These are phyloP conservation scores for Arthrinium puccinioides DNA, from an alignment of 2,329 filamentous ascomycete species.

Conservation along the genomic window DNA sequence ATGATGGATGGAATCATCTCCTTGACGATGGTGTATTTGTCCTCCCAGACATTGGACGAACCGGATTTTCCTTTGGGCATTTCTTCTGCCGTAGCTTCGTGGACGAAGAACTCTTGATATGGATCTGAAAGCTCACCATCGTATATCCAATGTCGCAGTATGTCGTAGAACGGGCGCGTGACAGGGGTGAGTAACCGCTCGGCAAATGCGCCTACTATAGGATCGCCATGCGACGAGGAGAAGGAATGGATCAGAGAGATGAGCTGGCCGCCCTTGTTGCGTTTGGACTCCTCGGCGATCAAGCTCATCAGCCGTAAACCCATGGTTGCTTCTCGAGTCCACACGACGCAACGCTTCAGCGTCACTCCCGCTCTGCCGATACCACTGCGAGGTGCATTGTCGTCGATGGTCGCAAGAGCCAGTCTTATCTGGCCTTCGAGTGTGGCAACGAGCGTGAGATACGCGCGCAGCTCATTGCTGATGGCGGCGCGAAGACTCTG, in stretches of 20 bases:
- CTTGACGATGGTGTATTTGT: slow-evolving; percentile 84
- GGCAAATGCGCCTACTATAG: slow-evolving; percentile 87
- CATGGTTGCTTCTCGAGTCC: slow-evolving; percentile 96
- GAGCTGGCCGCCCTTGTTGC: slow-evolving; percentile 77
- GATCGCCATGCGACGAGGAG: slow-evolving; percentile 88
- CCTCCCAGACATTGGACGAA: slow-evolving; percentile 92
- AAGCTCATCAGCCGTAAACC: slow-evolving; percentile 86
- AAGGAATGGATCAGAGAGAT: slow-evolving; percentile 92
- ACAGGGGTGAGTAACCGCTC: slow-evolving; percentile 82
- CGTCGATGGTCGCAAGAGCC: slow-evolving; percentile 68
- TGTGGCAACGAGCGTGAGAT: slow-evolving; percentile 83
- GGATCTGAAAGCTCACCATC: slow-evolving; percentile 97
- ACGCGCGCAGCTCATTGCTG: slow-evolving; percentile 76
- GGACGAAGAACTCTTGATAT: slow-evolving; percentile 91
- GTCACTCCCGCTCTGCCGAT: slow-evolving; percentile 87
- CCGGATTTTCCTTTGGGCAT: slow-evolving; percentile 43
- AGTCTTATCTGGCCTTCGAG: slow-evolving; percentile 86
- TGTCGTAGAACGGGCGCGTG: slow-evolving; percentile 92
- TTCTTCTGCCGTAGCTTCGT: slow-evolving; percentile 61
- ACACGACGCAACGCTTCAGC: slow-evolving; percentile 89
- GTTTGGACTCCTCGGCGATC: slow-evolving; percentile 85
- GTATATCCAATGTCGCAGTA: slow-evolving; percentile 95
- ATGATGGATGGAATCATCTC: slow-evolving; percentile 91
- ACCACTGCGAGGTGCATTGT: slow-evolving; percentile 57
- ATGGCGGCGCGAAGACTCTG: slow-evolving; percentile 90